These are phyloP conservation scores for Colletotrichum ledebouriae DNA, from an alignment of 2,329 filamentous ascomycete species.

Conservation along the genomic window DNA sequence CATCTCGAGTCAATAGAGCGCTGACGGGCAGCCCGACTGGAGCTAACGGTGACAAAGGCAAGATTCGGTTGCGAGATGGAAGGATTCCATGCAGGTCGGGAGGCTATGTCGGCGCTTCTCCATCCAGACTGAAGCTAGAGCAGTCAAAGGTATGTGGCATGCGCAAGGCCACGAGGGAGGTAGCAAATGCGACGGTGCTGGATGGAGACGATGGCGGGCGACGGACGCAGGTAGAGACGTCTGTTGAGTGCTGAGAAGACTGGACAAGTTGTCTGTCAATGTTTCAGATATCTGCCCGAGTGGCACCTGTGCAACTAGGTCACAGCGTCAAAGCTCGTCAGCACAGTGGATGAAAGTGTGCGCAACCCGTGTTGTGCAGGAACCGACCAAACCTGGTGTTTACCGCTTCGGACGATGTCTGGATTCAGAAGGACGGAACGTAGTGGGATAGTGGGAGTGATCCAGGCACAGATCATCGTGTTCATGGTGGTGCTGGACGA, in stretches of 20 bases:
- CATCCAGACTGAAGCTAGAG: slow-evolving; percentile 31
- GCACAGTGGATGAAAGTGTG: slow-evolving; percentile 23
- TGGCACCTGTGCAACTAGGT: slow-evolving; percentile 33
- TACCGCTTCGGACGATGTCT: slow-evolving; percentile 37
- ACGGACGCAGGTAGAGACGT: slow-evolving; percentile 12
- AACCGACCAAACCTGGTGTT: slow-evolving; percentile 34
- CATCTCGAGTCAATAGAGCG: slow-evolving; percentile 1
- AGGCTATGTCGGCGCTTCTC: slow-evolving; percentile 42
- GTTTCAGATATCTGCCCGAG: slow-evolving; percentile 42
- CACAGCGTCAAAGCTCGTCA: slow-evolving; percentile 35
- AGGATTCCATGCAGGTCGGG: slow-evolving; percentile 39
- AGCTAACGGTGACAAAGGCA: slow-evolving; percentile 26
- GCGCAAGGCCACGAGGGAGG: slow-evolving; percentile 27
- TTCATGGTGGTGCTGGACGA: slow-evolving; percentile 26
- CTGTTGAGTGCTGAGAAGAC: slow-evolving; percentile 33
- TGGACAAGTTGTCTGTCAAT: slow-evolving; percentile 42
- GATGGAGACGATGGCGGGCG: slow-evolving; percentile 10
- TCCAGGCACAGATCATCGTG: slow-evolving; percentile 34
- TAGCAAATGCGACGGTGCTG: slow-evolving; percentile 21
- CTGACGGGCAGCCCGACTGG: slow-evolving; percentile 17
- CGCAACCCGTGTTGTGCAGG: slow-evolving; percentile 31
- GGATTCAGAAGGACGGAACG: slow-evolving; percentile 36
- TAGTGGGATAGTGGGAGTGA: slow-evolving; percentile 21
- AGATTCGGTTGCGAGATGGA: slow-evolving; percentile 39
- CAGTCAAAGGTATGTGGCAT: slow-evolving; percentile 35